Base-by-base conservation (phyloP, 2,329 filamentous ascomycete species). In the Aspergillus arachidicola region DNA sequence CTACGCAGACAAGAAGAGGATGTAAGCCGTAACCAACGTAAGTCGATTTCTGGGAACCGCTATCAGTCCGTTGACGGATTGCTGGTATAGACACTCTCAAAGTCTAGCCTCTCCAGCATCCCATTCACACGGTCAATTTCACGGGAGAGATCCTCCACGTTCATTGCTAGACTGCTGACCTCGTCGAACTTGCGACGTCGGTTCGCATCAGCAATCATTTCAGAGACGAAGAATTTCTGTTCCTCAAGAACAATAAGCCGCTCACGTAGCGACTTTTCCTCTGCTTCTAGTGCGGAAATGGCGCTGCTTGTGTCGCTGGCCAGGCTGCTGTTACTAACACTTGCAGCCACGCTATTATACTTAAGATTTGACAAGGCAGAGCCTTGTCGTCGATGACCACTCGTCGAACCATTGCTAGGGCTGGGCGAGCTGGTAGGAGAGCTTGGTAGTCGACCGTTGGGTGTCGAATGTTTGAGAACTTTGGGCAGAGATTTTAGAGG, bases 191-290 rank as follows among this genome's bases (percentile, higher is more conserved):
- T 88, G 32, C 92, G 83, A 12, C 91, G 87, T 48, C 89, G 89
- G 55, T 89, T 90, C 0, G 93, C 92, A 64, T 89, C 87, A 9
- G 86, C 87, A 51, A 96, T 87, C 93, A 96, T 96, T 69, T 92
- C 89, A 43, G 89, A 87, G 0, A 97, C 93, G 79, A 97, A 88
- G 78, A 96, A 96, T 67, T 89, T 90, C 76, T 97, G 94, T 78
- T 97, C 94, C 76, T 97, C 93, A 1, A 97, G 83, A 7, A 97
- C 89, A 34, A 95, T 91, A 14, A 97, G 81, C 4, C 88, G 84
- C 72, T 97, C 93, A 19, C 91, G 86, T 1, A 96, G 80, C 23
- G 92, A 87, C 74, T 92, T 94, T 76, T 97, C 93, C 74, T 97
- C 93, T 0, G 86, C 87, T 76, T 96, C 93, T 5, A 96, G 80